Evolutionary conservation across 768 basidiomycete genomes (phyloP), one percentile per base, ranked within the genome.

Genomic region (Phallus indusiatus): DNA sequence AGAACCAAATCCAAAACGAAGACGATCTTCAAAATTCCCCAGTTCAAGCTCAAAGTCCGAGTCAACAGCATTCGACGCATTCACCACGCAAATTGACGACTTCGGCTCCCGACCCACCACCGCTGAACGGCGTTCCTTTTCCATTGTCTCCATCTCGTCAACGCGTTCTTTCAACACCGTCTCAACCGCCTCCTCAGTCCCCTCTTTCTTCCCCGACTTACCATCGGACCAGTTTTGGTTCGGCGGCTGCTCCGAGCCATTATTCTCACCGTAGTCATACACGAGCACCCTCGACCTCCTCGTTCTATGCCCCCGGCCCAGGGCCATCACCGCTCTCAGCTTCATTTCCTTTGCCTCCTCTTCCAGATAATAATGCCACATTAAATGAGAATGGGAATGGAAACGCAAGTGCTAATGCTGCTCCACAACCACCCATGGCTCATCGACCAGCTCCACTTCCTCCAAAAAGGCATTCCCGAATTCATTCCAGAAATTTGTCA

Each of bases 401-500:
- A 16, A 33, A 28, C 20, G 1, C 34, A 28, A n/a, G 53, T 18
- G 1, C 59, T 5, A 46, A 34, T 37, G 9, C n/a, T n/a, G n/a
- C n/a, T n/a, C n/a, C n/a, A n/a, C n/a, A n/a, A n/a, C n/a, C n/a
- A n/a, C n/a, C n/a, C n/a, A 16, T 47, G 18, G 10, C 59, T 10
- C 53, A 42, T 47, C n/a, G 53, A 35, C 54, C 53, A 1, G 52
- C 59, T 6, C 52, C 59, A 16, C 50, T n/a, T 11, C 24, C 54
- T 7, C 59, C 54, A 20, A 68, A 76, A 49, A 64, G 77, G 48
- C 90, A 93, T 70, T 72, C 81, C 3, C 80, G 90, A 1, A 75
- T 95, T 17, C 93, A 96, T 67, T 94, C 93, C 0, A 83, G 93
- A 49, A 97, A 97, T 66, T 75, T 96, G 2, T 94, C 92, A 1